Percentiles rank a stretch among this genome's conserved stretches.
These are phyloP conservation scores for Anisogramma anomala DNA, from an alignment of 2,329 filamentous ascomycete genomes.

Conservation along the genomic window DNA sequence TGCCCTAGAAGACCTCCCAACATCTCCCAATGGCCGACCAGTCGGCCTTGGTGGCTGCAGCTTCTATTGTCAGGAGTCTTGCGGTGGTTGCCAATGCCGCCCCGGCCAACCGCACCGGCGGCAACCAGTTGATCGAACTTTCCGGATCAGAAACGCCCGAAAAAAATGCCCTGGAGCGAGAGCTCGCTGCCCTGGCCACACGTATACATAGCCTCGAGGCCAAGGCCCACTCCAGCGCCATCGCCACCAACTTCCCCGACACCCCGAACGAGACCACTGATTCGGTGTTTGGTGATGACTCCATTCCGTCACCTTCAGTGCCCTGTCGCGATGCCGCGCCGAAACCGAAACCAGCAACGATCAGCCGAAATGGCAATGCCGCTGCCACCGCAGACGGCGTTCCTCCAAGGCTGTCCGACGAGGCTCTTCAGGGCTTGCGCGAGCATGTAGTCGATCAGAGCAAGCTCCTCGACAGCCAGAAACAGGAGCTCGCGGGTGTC, in stretches of 20 bases:
- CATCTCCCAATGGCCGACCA: conserved; percentile 37
- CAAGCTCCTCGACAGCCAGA: conserved; percentile 79
- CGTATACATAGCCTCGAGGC: conserved; percentile 76
- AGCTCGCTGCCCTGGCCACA: conserved; percentile 66
- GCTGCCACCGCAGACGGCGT: conserved; percentile 16
- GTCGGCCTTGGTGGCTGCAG: conserved; percentile 40
- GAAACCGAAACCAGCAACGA: conserved; percentile 18
- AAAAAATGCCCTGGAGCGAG: conserved; percentile 70
- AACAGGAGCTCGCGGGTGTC: conserved; percentile 73
- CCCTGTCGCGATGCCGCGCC: conserved; percentile 26
- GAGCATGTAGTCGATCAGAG: conserved; percentile 92
- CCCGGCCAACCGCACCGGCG: conserved; percentile 27
- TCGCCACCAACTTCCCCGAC: conserved; percentile 53
- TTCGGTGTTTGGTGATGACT: conserved; percentile 50
- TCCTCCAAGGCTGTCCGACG: conserved; percentile 49
- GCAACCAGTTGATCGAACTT: conserved; percentile 48
- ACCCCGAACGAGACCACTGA: conserved; percentile 67
- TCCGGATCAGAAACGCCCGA: conserved; percentile 65
- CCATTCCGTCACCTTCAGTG: conserved; percentile 32
- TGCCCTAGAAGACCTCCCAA: conserved; percentile 6
- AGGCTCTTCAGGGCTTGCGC: conserved; percentile 73
- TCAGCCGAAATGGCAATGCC: conserved; percentile 18
- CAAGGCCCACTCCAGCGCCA: conserved; percentile 50
- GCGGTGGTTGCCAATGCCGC: conserved; percentile 32
- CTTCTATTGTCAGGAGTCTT: conserved; percentile 42